A percentile compares a stretch with the other conserved stretches of the same genome.
phyloP scores from a whole-genome alignment of 108 stramenopile species.

The Fragilaria radians region DNA sequence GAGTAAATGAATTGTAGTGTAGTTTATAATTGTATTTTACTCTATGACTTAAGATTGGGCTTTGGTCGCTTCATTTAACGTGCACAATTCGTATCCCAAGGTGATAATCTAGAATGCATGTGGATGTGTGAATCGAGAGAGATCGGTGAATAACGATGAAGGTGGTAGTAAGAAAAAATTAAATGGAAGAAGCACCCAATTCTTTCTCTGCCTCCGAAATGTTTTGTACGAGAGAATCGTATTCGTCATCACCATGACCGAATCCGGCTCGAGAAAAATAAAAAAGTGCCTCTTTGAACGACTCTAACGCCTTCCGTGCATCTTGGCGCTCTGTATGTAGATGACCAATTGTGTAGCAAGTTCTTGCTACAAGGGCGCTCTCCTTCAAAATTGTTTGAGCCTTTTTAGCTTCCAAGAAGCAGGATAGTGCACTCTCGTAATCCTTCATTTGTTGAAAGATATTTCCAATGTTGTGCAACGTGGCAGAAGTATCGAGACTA shows the following conservation, averaged over 20 bases:
- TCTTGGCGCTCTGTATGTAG: constrained; percentile 8
- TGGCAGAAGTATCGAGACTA: constrained; percentile 11
- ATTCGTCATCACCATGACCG: neutral
- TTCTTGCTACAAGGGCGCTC: constrained; percentile 12
- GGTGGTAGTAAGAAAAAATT: no score
- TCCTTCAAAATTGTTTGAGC: neutral
- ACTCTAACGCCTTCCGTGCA: constrained; percentile 8
- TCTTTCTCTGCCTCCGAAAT: neutral
- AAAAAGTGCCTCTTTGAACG: constrained; percentile 16
- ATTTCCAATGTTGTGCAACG: constrained; percentile 47
- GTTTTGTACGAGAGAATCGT: neutral
- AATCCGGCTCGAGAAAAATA: constrained; percentile 3
- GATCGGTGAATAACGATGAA: no score
- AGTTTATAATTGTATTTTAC: no score
- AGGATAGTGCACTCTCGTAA: constrained; percentile 10
- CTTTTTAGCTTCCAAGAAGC: constrained; percentile 19
- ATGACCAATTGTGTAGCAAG: constrained; percentile 16
- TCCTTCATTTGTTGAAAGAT: constrained; percentile 23
- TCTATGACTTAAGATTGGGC: no score
- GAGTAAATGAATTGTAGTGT: no score
- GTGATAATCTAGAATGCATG: no score
- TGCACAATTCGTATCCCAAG: no score
- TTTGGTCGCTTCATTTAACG: no score
- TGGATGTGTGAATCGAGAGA: no score
- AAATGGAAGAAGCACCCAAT: no score